Conservation (phyloP, 495 filamentous ascomycete species). For the Bathelium albidoporum region DNA sequence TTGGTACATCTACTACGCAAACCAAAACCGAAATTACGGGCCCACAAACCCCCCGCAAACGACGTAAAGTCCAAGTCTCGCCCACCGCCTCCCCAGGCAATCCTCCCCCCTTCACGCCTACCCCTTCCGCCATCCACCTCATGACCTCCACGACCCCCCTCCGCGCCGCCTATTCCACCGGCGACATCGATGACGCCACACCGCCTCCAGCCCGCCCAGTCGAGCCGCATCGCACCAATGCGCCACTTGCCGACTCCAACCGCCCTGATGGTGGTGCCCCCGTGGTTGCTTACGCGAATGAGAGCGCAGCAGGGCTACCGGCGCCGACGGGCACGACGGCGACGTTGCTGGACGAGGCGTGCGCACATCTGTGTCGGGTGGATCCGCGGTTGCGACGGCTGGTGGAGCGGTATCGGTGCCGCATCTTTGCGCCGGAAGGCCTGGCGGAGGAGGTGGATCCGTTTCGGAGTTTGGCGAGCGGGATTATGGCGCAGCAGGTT, state of each 20-base stretch:
- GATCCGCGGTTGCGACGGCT: slow-evolving; percentile 65
- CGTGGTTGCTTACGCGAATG: slow-evolving; percentile 45
- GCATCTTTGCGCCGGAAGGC: slow-evolving; percentile 69
- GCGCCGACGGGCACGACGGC: slow-evolving; percentile 49
- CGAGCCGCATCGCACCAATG: slow-evolving; percentile 58
- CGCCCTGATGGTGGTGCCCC: slow-evolving; percentile 68
- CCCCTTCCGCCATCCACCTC: slow-evolving; percentile 24
- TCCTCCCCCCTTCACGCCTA: slow-evolving; percentile 25
- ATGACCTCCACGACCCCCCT: slow-evolving; percentile 21
- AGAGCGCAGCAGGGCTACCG: slow-evolving; percentile 33
- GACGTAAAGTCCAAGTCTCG: neutral
- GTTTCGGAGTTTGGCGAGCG: slow-evolving; percentile 67
- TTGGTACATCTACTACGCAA: neutral
- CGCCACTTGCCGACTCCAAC: slow-evolving; percentile 66
- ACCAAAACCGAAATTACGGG: slow-evolving; percentile 6
- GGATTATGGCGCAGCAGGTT: slow-evolving; percentile 87
- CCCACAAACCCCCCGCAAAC: slow-evolving; percentile 5
- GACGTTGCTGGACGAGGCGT: slow-evolving; percentile 65
- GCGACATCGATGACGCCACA: slow-evolving; percentile 28
- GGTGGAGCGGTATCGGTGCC: slow-evolving; percentile 65
- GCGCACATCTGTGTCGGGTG: slow-evolving; percentile 63
- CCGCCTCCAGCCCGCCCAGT: slow-evolving; percentile 47
- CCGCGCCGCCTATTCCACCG: slow-evolving; percentile 18
- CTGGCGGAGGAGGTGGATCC: slow-evolving; percentile 78
- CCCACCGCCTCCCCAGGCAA: neutral